Evolutionary conservation across 495 filamentous ascomycete species (phyloP), one percentile per base, ranked within the genome.

Genomic region (Hypoxylon fragiforme): DNA sequence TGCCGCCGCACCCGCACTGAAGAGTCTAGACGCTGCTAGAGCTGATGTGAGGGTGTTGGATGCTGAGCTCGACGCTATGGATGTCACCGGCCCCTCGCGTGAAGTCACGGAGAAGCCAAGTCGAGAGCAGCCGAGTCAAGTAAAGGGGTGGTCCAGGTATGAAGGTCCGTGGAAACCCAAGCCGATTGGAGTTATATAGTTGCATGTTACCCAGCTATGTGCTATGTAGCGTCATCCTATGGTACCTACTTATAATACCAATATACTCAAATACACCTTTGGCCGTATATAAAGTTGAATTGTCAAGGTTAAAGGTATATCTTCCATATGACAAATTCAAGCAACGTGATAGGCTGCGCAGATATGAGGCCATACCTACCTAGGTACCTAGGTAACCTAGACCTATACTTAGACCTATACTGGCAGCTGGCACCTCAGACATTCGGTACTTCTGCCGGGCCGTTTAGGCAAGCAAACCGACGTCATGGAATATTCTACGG

Each of bases 151-250:
- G 82, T 68, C 60, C 15, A 70, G 65, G 44, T 83, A 81, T 64
- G 65, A 76, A 44, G 80, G 80, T 1, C 60, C 66, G 5, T 86
- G 83, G 83, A 69, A 72, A 14, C 79, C 81, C n/a, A 85, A 77
- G 63, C 83, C 83, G 1, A 85, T 86, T 55, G 83, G 82, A 13
- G 67, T 82, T 43, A 71, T 82, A 24, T 81, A 70, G 45, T 4
- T 22, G 13, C 39, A 16, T 36, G 19, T 38, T 12, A 7, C 9
- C 4, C 31, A n/a, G 13, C 31, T 34, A 12, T n/a, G 13, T 34
- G 31, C 3, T 34, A 34, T 34, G n/a, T n/a, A n/a, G n/a, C n/a
- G n/a, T n/a, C n/a, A n/a, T n/a, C n/a, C n/a, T n/a, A n/a, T n/a
- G n/a, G n/a, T n/a, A n/a, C n/a, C n/a, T n/a, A n/a, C n/a, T n/a